These are phyloP conservation scores for Pholiota molesta DNA, from an alignment of 768 basidiomycete species.

Conservation along the genomic window DNA sequence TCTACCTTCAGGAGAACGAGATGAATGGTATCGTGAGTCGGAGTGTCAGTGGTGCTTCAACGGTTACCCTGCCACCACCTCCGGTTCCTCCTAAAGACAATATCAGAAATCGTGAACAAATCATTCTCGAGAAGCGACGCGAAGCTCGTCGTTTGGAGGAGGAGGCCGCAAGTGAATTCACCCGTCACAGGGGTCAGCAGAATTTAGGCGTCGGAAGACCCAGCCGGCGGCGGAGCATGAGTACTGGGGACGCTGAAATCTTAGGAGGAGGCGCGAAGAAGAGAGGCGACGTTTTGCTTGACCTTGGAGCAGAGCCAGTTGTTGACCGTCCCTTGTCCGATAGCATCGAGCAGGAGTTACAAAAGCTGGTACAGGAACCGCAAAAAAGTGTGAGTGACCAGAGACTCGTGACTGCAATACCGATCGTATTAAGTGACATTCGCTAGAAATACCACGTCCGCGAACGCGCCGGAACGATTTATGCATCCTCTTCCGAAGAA, in stretches of 20 bases:
- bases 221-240: constrained; percentile 71
- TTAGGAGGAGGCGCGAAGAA: constrained; percentile 36
- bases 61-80: constrained; percentile 41
- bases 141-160: constrained; percentile 57
- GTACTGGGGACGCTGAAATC: constrained; percentile 72
- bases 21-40: constrained; percentile 41
- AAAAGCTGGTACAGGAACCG: constrained; percentile 55
- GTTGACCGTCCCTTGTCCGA: constrained; percentile 63
- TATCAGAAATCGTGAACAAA: constrained; percentile 63
- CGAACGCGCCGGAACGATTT: constrained; percentile 76
- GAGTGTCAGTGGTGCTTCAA: constrained; percentile 45
- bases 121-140: constrained; percentile 73
- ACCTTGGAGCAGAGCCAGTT: constrained; percentile 35
- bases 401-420: background rate
- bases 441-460: constrained; percentile 80
- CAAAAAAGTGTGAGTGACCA: constrained; percentile 45
- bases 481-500: constrained; percentile 81
- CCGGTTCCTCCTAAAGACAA: constrained; percentile 67
- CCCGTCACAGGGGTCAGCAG: constrained; percentile 26
- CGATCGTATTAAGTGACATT: constrained; percentile 1
- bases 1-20: constrained; percentile 37
- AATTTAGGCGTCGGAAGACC: constrained; percentile 50
- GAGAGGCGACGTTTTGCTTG: constrained; percentile 40
- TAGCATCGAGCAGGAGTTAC: constrained; percentile 75
- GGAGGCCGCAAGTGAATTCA: constrained; percentile 24